Percentiles rank a stretch among this genome's conserved stretches.
Conservation (phyloP, 2,329 filamentous ascomycete species). For the Xylaria sp. region DNA sequence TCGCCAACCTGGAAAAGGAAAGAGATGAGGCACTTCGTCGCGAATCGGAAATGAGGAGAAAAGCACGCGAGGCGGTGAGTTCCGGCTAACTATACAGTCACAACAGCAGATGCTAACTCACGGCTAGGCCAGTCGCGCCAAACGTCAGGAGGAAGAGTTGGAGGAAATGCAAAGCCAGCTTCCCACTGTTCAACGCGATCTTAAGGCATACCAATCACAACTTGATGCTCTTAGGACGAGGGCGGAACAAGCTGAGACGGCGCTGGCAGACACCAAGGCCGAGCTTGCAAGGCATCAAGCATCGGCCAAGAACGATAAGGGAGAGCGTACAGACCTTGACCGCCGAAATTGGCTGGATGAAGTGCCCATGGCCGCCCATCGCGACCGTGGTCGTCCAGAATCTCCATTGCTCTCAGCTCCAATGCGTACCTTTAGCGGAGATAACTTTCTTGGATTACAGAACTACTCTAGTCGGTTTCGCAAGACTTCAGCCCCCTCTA, state of each 20-base stretch:
- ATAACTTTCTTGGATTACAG: constrained; percentile 60
- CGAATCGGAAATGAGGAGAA: constrained; percentile 88
- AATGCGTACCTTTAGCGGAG: constrained; percentile 64
- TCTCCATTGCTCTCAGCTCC: constrained; percentile 64
- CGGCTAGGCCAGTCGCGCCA: constrained; percentile 68
- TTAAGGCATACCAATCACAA: constrained; percentile 68
- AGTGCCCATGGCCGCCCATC: constrained; percentile 55
- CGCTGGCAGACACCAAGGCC: constrained; percentile 65
- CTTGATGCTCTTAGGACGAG: constrained; percentile 71
- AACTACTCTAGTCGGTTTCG: constrained; percentile 56
- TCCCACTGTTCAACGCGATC: constrained; percentile 72
- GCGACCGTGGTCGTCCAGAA: constrained; percentile 62
- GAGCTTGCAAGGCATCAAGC: constrained; percentile 63
- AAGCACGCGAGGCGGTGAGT: constrained; percentile 85
- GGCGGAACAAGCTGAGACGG: constrained; percentile 73
- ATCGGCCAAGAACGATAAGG: constrained; percentile 54
- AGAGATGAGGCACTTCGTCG: constrained; percentile 84
- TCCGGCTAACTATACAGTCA: constrained; percentile 5
- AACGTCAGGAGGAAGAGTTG: constrained; percentile 83
- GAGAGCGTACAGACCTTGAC: constrained; percentile 54
- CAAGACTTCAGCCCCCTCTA: constrained; percentile 63
- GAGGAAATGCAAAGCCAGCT: constrained; percentile 74
- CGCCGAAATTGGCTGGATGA: constrained; percentile 66
- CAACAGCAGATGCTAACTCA: constrained; percentile 45
- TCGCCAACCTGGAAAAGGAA: constrained; percentile 86